Evolutionary conservation across 768 basidiomycete genomes (phyloP).

Genomic region (Tricholoma sp.): DNA sequence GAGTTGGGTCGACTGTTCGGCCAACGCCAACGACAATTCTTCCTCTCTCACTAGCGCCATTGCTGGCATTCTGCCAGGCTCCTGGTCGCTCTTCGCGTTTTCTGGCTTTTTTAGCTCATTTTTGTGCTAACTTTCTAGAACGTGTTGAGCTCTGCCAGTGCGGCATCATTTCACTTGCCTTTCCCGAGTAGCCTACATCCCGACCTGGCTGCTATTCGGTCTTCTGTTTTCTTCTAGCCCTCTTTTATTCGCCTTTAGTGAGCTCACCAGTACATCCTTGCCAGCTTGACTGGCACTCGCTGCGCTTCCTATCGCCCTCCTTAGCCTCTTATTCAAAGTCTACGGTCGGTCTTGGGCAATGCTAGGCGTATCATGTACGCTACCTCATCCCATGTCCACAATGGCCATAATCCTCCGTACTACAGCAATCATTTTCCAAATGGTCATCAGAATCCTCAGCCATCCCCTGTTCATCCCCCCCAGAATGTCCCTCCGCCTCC

Average conservation of each 20-base stretch:
- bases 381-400: slow-evolving; percentile 41
- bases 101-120: background rate
- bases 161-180: slow-evolving; percentile 7
- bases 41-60: background rate
- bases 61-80: background rate
- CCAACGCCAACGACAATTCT: slow-evolving; percentile 6
- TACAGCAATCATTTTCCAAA: slow-evolving; percentile 28
- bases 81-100: background rate
- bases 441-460: slow-evolving; percentile 22
- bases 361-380: slow-evolving; percentile 58
- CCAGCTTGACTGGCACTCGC: slow-evolving; percentile 11
- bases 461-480: slow-evolving; percentile 26
- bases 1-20: slow-evolving; percentile 1
- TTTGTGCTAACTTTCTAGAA: background rate
- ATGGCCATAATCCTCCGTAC: slow-evolving; percentile 33
- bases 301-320: slow-evolving; percentile 17
- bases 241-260: slow-evolving; percentile 9
- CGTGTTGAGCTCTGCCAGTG: background rate
- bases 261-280: background rate
- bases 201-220: slow-evolving; percentile 13
- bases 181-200: slow-evolving; percentile 8
- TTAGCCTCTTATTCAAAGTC: slow-evolving; percentile 23
- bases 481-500: slow-evolving; percentile 19
- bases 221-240: slow-evolving; percentile 16
- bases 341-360: slow-evolving; percentile 39